These are phyloP conservation scores for Macrophomina phaseolina DNA, from an alignment of 2,329 filamentous ascomycete genomes.

Conservation along the genomic window DNA sequence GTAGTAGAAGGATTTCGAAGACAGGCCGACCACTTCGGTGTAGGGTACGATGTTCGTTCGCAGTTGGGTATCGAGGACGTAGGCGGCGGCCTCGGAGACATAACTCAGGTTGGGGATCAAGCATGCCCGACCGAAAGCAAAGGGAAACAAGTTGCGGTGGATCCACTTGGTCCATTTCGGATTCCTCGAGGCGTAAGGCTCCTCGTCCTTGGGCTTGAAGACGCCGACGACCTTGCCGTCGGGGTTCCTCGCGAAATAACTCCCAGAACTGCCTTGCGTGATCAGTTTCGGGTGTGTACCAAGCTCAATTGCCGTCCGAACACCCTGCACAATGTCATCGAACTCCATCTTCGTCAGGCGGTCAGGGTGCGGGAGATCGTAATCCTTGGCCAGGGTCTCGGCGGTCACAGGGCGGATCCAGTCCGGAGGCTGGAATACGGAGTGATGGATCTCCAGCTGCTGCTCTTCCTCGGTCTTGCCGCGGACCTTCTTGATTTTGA, in stretches of 20 bases:
- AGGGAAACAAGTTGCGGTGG: constrained; percentile 95
- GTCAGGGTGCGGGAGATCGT: constrained; percentile 62
- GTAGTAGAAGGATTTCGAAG: constrained; percentile 97
- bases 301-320: constrained; percentile 86
- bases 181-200: constrained; percentile 94
- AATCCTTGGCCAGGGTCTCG: constrained; percentile 69
- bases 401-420: constrained; percentile 80
- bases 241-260: constrained; percentile 92
- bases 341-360: constrained; percentile 81
- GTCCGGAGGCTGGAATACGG: constrained; percentile 92
- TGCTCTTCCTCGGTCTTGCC: constrained; percentile 79
- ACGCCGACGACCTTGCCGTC: constrained; percentile 95
- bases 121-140: constrained; percentile 93
- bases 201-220: constrained; percentile 99
- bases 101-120: constrained; percentile 98
- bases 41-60: constrained; percentile 93
- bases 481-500: constrained; percentile 83
- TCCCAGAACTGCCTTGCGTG: constrained; percentile 94
- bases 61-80: constrained; percentile 88
- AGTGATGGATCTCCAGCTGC: constrained; percentile 93
- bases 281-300: constrained; percentile 96
- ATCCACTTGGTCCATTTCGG: constrained; percentile 99
- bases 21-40: constrained; percentile 91
- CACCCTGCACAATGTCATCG: constrained; percentile 86
- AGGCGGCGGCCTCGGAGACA: constrained; percentile 95